phyloP scores from a whole-genome alignment of 306 rosid species.

The Potentilla sterilis region DNA sequence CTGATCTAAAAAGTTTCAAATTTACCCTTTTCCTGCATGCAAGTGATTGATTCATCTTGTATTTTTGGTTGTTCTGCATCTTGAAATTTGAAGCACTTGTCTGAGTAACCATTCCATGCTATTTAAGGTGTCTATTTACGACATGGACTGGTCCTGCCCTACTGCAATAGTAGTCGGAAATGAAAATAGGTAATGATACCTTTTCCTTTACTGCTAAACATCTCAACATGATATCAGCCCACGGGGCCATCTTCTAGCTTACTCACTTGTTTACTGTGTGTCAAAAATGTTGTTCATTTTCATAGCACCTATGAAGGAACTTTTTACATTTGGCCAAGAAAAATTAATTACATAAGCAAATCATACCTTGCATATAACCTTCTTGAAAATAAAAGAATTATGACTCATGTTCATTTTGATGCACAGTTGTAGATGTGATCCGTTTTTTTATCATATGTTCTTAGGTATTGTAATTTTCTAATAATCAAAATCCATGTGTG shows the following conservation, averaged over 20 bases:
- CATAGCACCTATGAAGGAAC: not conserved
- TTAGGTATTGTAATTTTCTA: not conserved
- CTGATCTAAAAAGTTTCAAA: not conserved
- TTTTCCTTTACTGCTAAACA: not conserved
- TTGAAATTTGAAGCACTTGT: not conserved
- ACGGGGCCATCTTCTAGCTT: not conserved
- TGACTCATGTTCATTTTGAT: not conserved
- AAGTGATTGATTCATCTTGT: not conserved
- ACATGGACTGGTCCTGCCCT: constrained; percentile 88
- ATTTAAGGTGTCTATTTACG: constrained; percentile 68
- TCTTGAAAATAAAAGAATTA: not conserved
- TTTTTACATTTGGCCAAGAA: not conserved
- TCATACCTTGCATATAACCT: not conserved
- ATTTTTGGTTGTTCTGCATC: not conserved
- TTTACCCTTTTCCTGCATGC: not conserved
- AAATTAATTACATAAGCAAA: not conserved
- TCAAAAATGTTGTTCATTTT: not conserved
- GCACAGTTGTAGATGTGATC: not conserved
- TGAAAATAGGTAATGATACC: constrained; percentile 64
- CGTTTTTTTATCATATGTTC: not conserved
- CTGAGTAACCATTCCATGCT: constrained; percentile 30
- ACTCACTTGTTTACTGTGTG: not conserved
- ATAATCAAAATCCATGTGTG: constrained; percentile 5
- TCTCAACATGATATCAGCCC: not conserved
- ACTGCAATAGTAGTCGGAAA: constrained; percentile 88